phyloP scores from a whole-genome alignment of 1,284 basidiomycete species.

The Laetiporus sulphureus region DNA sequence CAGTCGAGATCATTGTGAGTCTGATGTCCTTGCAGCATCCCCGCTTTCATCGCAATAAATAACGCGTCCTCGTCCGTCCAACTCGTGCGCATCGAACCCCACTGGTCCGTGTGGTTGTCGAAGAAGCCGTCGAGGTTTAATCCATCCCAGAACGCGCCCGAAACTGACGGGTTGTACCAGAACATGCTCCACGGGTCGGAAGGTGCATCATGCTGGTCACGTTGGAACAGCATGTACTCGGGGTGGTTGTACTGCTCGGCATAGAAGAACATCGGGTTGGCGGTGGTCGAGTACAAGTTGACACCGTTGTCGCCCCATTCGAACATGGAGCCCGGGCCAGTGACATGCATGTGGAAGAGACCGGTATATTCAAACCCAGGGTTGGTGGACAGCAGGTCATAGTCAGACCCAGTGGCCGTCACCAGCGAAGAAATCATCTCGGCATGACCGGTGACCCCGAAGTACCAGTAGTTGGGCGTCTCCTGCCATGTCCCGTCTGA shows the following conservation, averaged over 20 bases:
- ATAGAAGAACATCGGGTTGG: constrained; percentile 73
- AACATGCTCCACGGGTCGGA: constrained; percentile 95
- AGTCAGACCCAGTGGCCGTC: constrained; percentile 82
- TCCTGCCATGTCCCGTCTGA: constrained; percentile 93
- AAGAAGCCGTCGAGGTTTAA: constrained; percentile 82
- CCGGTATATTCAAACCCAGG: constrained; percentile 71
- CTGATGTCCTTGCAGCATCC: constrained; percentile 73
- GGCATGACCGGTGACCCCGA: constrained; percentile 89
- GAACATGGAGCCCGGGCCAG: constrained; percentile 84
- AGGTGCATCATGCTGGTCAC: constrained; percentile 80
- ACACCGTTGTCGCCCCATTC: constrained; percentile 92
- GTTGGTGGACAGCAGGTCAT: constrained; percentile 69
- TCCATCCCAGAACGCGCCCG: constrained; percentile 90
- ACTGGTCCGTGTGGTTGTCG: constrained; percentile 62
- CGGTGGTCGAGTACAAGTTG: constrained; percentile 87
- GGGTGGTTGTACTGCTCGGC: constrained; percentile 63
- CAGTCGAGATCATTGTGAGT: constrained; percentile 92
- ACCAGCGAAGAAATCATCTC: constrained; percentile 84
- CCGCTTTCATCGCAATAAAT: constrained; percentile 87
- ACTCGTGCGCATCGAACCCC: constrained; percentile 87
- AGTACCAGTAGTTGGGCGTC: constrained; percentile 96
- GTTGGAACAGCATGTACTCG: constrained; percentile 82
- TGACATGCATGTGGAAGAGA: constrained; percentile 87
- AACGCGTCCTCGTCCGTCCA: constrained; percentile 88
- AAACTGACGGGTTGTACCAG: constrained; percentile 86